These are phyloP conservation scores for Pythium inflatum DNA, from an alignment of 352 stramenopile genomes.

Conservation along the genomic window DNA sequence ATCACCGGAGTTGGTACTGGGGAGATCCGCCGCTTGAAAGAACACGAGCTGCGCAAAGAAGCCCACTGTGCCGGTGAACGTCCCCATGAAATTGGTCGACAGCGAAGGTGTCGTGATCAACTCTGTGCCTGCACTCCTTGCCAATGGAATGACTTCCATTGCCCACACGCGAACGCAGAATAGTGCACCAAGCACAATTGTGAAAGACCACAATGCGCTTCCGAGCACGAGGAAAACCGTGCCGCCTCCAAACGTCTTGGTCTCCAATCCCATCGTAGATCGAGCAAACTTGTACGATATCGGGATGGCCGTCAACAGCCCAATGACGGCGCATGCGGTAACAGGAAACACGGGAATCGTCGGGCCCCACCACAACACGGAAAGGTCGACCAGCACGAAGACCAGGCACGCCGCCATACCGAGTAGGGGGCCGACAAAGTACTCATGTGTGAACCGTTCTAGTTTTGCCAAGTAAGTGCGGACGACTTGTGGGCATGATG, in stretches of 20 bases:
- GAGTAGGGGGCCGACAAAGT: slow-evolving; percentile 45
- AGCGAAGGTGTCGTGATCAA: neutral
- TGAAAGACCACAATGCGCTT: slow-evolving; percentile 63
- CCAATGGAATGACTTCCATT: slow-evolving; percentile 25
- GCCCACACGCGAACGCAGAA: slow-evolving; percentile 54
- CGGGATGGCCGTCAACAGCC: slow-evolving; percentile 58
- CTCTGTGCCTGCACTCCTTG: neutral
- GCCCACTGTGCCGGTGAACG: slow-evolving; percentile 51
- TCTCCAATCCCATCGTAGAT: slow-evolving; percentile 34
- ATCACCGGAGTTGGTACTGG: neutral
- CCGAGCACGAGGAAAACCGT: slow-evolving; percentile 57
- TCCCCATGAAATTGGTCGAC: slow-evolving; percentile 47
- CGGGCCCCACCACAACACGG: slow-evolving; percentile 48
- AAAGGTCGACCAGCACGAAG: slow-evolving; percentile 58
- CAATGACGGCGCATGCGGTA: slow-evolving; percentile 47
- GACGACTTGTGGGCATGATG: slow-evolving; percentile 5
- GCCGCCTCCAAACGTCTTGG: slow-evolving; percentile 46
- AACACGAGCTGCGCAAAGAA: slow-evolving; percentile 54
- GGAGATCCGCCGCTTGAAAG: slow-evolving; percentile 41
- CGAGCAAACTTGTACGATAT: slow-evolving; percentile 52
- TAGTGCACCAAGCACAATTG: slow-evolving; percentile 48
- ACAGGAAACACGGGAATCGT: slow-evolving; percentile 52
- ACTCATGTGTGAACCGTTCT: slow-evolving; percentile 38
- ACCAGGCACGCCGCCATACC: slow-evolving; percentile 46
- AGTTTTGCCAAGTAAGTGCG: slow-evolving; percentile 12